Conservation (phyloP, 768 basidiomycete species). For the Leccinum subtestaceum region DNA sequence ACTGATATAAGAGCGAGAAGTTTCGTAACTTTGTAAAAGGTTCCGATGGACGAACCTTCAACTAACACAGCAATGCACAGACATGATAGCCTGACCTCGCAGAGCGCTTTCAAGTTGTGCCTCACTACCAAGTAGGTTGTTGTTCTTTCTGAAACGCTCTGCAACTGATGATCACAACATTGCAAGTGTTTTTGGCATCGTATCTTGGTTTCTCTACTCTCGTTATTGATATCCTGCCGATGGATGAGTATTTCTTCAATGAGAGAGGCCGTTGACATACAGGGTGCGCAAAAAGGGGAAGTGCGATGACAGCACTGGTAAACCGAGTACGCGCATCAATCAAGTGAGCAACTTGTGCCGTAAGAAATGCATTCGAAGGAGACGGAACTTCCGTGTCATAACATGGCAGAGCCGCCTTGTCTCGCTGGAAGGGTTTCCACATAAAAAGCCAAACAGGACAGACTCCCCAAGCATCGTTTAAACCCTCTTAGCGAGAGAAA, state of each 20-base stretch:
- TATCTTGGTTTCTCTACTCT: background rate
- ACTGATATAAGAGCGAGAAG: background rate
- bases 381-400: background rate
- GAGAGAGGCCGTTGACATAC: background rate
- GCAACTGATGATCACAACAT: background rate
- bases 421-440: background rate
- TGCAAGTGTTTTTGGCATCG: background rate
- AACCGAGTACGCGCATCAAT: background rate
- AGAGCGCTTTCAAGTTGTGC: too few species aligned
- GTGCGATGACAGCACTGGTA: background rate
- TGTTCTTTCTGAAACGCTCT: background rate
- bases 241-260: background rate
- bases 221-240: background rate
- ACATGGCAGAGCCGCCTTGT: background rate
- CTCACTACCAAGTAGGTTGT: too few species aligned
- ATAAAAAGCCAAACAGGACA: background rate
- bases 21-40: background rate
- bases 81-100: too few species aligned
- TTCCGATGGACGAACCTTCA: too few species aligned
- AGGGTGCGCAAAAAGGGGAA: background rate
- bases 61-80: background rate
- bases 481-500: background rate
- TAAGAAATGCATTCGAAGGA: background rate
- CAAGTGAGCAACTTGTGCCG: background rate
- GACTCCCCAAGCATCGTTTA: background rate